A percentile compares a stretch with the other conserved stretches of the same genome.
Conservation (phyloP, 2,329 filamentous ascomycete species). For the Fusarium falciforme region DNA sequence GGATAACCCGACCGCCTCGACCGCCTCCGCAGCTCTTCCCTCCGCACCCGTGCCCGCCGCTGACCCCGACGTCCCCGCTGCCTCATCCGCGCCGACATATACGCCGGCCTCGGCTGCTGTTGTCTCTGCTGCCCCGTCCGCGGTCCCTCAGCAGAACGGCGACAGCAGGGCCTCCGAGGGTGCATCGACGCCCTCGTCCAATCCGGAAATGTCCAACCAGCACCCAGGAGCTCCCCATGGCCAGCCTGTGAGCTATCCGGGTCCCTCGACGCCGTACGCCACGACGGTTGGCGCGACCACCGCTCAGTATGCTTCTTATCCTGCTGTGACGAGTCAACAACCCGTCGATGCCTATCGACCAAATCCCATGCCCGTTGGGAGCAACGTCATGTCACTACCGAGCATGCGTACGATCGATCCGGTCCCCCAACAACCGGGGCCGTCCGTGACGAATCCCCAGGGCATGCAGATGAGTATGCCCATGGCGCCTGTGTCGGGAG, state of each 20-base stretch:
- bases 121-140: conserved; percentile 31
- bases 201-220: conserved; percentile 50
- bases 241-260: conserved; percentile 45
- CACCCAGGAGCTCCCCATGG: conserved; percentile 47
- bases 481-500: conserved; percentile 42
- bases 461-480: conserved; percentile 51
- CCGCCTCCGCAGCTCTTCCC: conserved; percentile 25
- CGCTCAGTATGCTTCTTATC: conserved; percentile 48
- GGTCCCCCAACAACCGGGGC: conserved; percentile 44
- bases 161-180: conserved; percentile 46
- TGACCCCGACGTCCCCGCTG: conserved; percentile 29
- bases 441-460: conserved; percentile 49
- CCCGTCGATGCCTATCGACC: conserved; percentile 46
- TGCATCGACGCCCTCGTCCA: conserved; percentile 33
- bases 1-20: conserved; percentile 32
- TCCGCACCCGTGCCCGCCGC: conserved; percentile 27
- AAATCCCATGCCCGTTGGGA: conserved; percentile 42
- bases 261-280: conserved; percentile 40
- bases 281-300: conserved; percentile 36
- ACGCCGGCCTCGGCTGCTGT: conserved; percentile 31
- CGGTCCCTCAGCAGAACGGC: conserved; percentile 47
- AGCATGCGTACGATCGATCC: conserved; percentile 57
- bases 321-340: conserved; percentile 41
- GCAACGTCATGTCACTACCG: conserved; percentile 50
- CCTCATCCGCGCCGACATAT: conserved; percentile 24